phyloP scores from a whole-genome alignment of 1,139 yeast species.

The Yamadazyma trypodendri region DNA sequence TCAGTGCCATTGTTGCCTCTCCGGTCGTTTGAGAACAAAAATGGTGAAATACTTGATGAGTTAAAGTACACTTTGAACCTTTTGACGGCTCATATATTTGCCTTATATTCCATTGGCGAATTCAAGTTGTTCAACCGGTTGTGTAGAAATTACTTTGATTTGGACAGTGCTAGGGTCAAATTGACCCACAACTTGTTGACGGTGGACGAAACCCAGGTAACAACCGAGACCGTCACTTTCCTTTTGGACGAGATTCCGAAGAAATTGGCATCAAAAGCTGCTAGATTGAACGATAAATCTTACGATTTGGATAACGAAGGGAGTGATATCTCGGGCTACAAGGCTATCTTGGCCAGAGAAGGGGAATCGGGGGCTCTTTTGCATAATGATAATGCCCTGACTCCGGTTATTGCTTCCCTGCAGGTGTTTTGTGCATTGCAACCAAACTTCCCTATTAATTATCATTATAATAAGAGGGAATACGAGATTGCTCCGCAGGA shows the following conservation, averaged over 20 bases:
- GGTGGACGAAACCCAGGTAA: slow-evolving; percentile 50
- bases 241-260: slow-evolving; percentile 68
- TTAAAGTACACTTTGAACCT: slow-evolving; percentile 56
- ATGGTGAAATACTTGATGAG: slow-evolving; percentile 50
- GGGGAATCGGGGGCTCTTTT: slow-evolving; percentile 62
- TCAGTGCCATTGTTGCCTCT: slow-evolving; percentile 56
- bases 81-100: slow-evolving; percentile 62
- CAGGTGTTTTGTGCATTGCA: slow-evolving; percentile 73
- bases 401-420: slow-evolving; percentile 64
- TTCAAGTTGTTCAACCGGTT: slow-evolving; percentile 59
- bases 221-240: slow-evolving; percentile 60
- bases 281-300: slow-evolving; percentile 37
- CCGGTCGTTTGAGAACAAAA: slow-evolving; percentile 28
- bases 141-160: slow-evolving; percentile 50
- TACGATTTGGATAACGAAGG: slow-evolving; percentile 42
- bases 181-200: slow-evolving; percentile 60
- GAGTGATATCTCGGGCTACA: slow-evolving; percentile 74
- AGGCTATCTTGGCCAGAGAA: slow-evolving; percentile 67
- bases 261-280: slow-evolving; percentile 51
- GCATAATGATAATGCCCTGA: slow-evolving; percentile 37
- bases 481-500: slow-evolving; percentile 43
- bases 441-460: slow-evolving; percentile 65
- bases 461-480: slow-evolving; percentile 31
- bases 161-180: slow-evolving; percentile 64
- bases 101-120: slow-evolving; percentile 70